Evolutionary conservation across 768 basidiomycete genomes (phyloP).

Genomic region (Russula emetica): DNA sequence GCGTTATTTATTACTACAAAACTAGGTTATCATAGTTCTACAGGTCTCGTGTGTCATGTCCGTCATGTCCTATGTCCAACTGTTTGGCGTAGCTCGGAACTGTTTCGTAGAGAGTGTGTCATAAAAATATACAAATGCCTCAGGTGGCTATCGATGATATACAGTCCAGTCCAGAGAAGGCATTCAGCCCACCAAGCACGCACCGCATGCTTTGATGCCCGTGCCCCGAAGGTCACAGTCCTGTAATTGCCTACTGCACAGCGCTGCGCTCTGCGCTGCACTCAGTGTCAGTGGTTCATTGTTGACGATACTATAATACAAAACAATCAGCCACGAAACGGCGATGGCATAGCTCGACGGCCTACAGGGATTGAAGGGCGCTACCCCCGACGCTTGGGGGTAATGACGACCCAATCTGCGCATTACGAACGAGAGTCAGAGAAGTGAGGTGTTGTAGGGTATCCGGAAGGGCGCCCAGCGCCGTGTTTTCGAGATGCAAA

Average conservation of each 20-base stretch:
- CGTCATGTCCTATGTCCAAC: slow-evolving; percentile 7
- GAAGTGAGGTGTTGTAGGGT: slow-evolving; percentile 37
- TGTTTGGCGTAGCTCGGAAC: not conserved
- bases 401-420: slow-evolving; percentile 38
- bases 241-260: slow-evolving; percentile 21
- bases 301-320: slow-evolving; percentile 23
- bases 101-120: not conserved
- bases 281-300: slow-evolving; percentile 23
- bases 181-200: slow-evolving; percentile 25
- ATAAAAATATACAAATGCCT: not conserved
- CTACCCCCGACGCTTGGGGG: slow-evolving; percentile 37
- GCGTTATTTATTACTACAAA: not conserved
- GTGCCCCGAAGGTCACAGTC: slow-evolving; percentile 27
- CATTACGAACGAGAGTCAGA: slow-evolving; percentile 41
- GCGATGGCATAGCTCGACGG: slow-evolving; percentile 1
- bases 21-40: not conserved
- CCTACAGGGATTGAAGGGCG: slow-evolving; percentile 41
- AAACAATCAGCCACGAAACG: not conserved
- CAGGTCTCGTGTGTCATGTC: not conserved
- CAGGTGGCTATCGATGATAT: not conserved
- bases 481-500: slow-evolving; percentile 43
- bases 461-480: slow-evolving; percentile 37
- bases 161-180: not conserved
- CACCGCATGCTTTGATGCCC: slow-evolving; percentile 23
- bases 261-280: slow-evolving; percentile 19